phyloP scores from a whole-genome alignment of 495 filamentous ascomycete genomes.

The Penicillium chermesinum region DNA sequence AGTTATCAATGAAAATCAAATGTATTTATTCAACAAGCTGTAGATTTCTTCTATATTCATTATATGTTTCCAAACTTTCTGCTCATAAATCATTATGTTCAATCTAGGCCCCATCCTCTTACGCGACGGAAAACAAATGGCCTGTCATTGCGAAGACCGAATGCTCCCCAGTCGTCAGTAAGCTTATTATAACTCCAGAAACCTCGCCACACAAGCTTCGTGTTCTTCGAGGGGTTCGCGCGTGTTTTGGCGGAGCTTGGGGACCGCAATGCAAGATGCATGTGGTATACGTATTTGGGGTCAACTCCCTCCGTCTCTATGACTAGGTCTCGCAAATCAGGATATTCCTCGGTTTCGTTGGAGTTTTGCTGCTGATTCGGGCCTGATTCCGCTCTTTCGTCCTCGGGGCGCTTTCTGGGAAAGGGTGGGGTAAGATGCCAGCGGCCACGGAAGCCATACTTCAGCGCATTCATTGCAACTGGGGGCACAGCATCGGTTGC shows the following conservation, averaged over 20 bases:
- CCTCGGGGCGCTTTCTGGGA: slow-evolving; percentile 11
- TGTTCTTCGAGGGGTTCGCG: slow-evolving; percentile 54
- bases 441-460: slow-evolving; percentile 54
- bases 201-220: slow-evolving; percentile 81
- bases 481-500: slow-evolving; percentile 32
- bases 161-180: slow-evolving; percentile 87
- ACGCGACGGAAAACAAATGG: slow-evolving; percentile 88
- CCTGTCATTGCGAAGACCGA: slow-evolving; percentile 75
- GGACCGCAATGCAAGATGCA: slow-evolving; percentile 64
- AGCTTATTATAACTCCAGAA: slow-evolving; percentile 88
- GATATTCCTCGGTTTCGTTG: background rate
- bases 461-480: slow-evolving; percentile 44
- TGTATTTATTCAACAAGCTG: background rate
- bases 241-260: slow-evolving; percentile 46
- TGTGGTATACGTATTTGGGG: slow-evolving; percentile 72
- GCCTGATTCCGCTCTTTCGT: background rate
- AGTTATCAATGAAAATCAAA: background rate
- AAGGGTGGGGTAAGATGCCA: slow-evolving; percentile 52
- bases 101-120: slow-evolving; percentile 39
- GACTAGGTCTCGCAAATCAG: slow-evolving; percentile 50
- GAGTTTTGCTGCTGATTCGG: slow-evolving; percentile 3
- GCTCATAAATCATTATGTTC: slow-evolving; percentile 14
- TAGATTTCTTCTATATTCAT: background rate
- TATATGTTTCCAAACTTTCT: background rate
- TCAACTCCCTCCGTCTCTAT: slow-evolving; percentile 82